Conservation (phyloP, 345 rosid genomes). For the Boechera retrofracta region DNA sequence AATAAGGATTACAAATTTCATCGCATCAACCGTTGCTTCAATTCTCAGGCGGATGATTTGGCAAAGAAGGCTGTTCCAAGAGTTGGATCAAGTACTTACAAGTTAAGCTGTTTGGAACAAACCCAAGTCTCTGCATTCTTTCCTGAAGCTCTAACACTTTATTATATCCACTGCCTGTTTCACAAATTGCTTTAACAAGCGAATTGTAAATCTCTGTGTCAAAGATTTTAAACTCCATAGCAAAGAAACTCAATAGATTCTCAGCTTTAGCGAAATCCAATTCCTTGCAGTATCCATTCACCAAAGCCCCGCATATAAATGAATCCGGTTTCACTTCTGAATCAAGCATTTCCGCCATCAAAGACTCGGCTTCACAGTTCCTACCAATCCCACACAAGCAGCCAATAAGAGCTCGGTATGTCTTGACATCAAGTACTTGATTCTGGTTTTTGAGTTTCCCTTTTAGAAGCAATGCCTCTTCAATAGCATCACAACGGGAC, state of each 20-base stretch:
- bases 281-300: constrained; percentile 62
- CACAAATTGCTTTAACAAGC: constrained; percentile 51
- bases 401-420: constrained; percentile 61
- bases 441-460: constrained; percentile 51
- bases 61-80: constrained; percentile 32
- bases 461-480: constrained; percentile 66
- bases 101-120: constrained; percentile 60
- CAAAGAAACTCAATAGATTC: constrained; percentile 57
- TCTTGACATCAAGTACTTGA: constrained; percentile 39
- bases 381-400: constrained; percentile 61
- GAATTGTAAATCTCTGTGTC: constrained; percentile 66
- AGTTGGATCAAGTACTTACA: constrained; percentile 62
- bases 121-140: constrained; percentile 69
- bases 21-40: neutral
- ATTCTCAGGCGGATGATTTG: neutral
- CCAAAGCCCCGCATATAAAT: constrained; percentile 59
- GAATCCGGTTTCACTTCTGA: constrained; percentile 57
- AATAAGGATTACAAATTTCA: neutral
- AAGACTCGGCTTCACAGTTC: constrained; percentile 57
- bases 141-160: constrained; percentile 65
- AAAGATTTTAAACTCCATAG: constrained; percentile 57
- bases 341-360: constrained; percentile 69
- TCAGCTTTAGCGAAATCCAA: constrained; percentile 63
- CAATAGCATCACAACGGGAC: constrained; percentile 49
- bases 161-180: constrained; percentile 53